Evolutionary conservation across 192 early-diverging fungal genomes (phyloP).

Genomic region (Entomortierella lignicola): DNA sequence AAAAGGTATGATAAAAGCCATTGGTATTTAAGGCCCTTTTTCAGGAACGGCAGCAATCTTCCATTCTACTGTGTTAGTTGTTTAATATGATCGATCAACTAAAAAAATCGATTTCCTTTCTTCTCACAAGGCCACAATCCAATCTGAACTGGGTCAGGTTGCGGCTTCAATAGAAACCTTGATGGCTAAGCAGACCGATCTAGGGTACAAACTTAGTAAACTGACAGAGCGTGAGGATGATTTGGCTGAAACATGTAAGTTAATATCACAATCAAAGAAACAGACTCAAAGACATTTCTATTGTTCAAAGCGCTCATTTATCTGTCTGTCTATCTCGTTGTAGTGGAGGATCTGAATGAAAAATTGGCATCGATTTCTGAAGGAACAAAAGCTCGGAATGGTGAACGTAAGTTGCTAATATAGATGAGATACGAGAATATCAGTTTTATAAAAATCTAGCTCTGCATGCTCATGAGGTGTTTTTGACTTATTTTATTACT

Average conservation of each 20-base stretch:
- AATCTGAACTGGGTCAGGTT: slow-evolving; percentile 60
- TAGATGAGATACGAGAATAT: too few relatives aligned
- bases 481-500: neutral
- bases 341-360: slow-evolving; percentile 62
- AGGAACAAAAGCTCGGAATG: slow-evolving; percentile 33
- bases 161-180: slow-evolving; percentile 61
- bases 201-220: slow-evolving; percentile 58
- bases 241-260: slow-evolving; percentile 55
- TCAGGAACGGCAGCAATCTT: neutral
- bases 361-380: slow-evolving; percentile 54
- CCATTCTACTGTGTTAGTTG: too few relatives aligned
- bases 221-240: slow-evolving; percentile 58
- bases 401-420: slow-evolving; percentile 21
- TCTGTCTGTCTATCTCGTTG: neutral
- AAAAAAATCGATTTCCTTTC: neutral
- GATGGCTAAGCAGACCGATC: slow-evolving; percentile 48
- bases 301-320: too few relatives aligned
- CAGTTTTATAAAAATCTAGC: too few relatives aligned
- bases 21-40: neutral
- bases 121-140: slow-evolving; percentile 44
- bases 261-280: neutral
- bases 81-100: neutral
- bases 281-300: neutral
- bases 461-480: neutral
- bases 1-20: slow-evolving; percentile 55